phyloP scores from a whole-genome alignment of 1,139 yeast genomes.

The Nakaseomyces nivariensis region DNA sequence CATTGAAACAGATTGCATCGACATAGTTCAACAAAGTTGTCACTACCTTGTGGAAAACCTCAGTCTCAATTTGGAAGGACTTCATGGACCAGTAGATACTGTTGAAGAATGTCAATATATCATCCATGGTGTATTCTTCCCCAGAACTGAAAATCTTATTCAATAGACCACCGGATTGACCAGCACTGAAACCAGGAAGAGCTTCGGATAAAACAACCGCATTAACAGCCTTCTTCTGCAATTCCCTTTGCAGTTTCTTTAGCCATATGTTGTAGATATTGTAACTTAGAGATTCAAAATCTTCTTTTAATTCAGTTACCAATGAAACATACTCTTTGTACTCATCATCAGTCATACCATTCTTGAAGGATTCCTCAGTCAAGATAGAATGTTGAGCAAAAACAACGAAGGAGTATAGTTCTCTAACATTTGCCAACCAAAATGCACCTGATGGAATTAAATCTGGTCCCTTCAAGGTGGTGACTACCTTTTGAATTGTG shows the following conservation, averaged over 20 bases:
- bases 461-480: slow-evolving; percentile 68
- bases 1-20: slow-evolving; percentile 93
- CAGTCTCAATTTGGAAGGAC: slow-evolving; percentile 77
- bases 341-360: slow-evolving; percentile 84
- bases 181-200: slow-evolving; percentile 91
- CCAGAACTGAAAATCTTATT: slow-evolving; percentile 66
- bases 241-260: slow-evolving; percentile 85
- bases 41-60: slow-evolving; percentile 77
- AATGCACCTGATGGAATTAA: slow-evolving; percentile 90
- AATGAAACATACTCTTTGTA: slow-evolving; percentile 82
- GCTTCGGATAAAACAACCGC: slow-evolving; percentile 93
- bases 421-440: slow-evolving; percentile 97
- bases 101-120: slow-evolving; percentile 80
- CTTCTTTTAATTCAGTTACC: slow-evolving; percentile 88
- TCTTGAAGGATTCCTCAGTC: slow-evolving; percentile 68
- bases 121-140: slow-evolving; percentile 87
- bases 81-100: slow-evolving; percentile 91
- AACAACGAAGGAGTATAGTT: slow-evolving; percentile 85
- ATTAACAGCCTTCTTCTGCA: slow-evolving; percentile 85
- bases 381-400: slow-evolving; percentile 87
- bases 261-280: slow-evolving; percentile 96
- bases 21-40: slow-evolving; percentile 77
- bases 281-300: slow-evolving; percentile 84
- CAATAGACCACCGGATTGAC: slow-evolving; percentile 76
- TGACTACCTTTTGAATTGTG: slow-evolving; percentile 73